phyloP scores from a whole-genome alignment of 2,329 filamentous ascomycete genomes.

The Xylariomycetidae sp. region DNA sequence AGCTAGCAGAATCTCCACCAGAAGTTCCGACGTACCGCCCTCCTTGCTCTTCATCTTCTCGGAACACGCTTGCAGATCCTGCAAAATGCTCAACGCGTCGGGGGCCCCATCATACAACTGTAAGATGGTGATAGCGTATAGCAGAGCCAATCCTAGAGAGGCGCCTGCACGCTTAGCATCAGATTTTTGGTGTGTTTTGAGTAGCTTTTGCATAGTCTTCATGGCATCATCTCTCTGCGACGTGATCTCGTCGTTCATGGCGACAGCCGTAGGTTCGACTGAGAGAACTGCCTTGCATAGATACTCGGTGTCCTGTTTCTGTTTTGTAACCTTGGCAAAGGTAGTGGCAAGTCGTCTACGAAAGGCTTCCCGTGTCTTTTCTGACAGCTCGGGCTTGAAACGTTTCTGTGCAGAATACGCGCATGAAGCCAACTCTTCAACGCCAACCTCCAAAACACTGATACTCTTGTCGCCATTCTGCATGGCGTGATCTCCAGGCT shows the following conservation, averaged over 20 bases:
- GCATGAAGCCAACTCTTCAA: conserved; percentile 50
- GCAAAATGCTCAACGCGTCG: conserved; percentile 76
- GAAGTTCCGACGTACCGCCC: conserved; percentile 59
- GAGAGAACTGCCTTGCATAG: conserved; percentile 51
- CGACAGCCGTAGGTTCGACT: conserved; percentile 47
- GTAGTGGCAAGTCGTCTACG: conserved; percentile 54
- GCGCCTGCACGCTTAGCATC: conserved; percentile 38
- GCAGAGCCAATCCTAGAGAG: conserved; percentile 63
- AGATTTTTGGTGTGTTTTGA: conserved; percentile 35
- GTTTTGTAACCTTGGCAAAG: conserved; percentile 53
- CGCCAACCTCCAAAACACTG: conserved; percentile 36
- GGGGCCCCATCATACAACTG: conserved; percentile 87
- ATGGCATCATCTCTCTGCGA: conserved; percentile 48
- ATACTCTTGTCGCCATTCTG: conserved; percentile 25
- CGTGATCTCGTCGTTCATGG: conserved; percentile 52
- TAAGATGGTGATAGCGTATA: conserved; percentile 80
- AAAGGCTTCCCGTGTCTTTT: conserved; percentile 50
- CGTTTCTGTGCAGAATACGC: conserved; percentile 47
- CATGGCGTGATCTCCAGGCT: conserved; percentile 19
- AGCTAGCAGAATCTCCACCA: conserved; percentile 86
- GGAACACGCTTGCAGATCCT: conserved; percentile 75
- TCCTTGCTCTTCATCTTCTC: conserved; percentile 58
- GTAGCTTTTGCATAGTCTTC: conserved; percentile 47
- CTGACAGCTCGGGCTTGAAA: conserved; percentile 41
- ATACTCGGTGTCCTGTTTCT: conserved; percentile 46